phyloP scores from a whole-genome alignment of 129 eudicot genomes.

The Silybum marianum region DNA sequence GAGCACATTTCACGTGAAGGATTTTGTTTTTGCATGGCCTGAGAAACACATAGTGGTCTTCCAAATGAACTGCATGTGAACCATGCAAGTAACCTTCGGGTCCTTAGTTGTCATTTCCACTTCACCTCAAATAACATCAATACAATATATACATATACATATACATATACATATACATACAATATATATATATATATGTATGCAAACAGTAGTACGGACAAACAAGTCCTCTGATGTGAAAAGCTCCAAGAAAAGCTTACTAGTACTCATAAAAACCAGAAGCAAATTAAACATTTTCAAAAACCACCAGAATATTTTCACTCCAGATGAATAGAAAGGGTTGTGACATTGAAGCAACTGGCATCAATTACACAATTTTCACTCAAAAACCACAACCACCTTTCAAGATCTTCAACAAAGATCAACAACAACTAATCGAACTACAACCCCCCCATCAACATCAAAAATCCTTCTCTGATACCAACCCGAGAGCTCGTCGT shows the following conservation, averaged over 20 bases:
- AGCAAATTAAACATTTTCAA: conserved; percentile 12
- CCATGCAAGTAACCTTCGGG: conserved; percentile 26
- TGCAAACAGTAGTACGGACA: conserved; percentile 31
- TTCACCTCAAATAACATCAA: not conserved
- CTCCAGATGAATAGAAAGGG: conserved; percentile 83
- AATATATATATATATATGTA: not conserved
- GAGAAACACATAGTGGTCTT: conserved; percentile 12
- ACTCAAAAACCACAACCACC: conserved; percentile 37
- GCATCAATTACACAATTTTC: conserved; percentile 78
- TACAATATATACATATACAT: not conserved
- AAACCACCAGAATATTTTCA: conserved; percentile 21
- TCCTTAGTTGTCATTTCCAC: conserved; percentile 20
- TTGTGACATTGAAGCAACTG: conserved; percentile 92
- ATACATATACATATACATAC: not conserved
- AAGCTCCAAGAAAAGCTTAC: conserved; percentile 26
- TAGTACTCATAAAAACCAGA: conserved; percentile 28
- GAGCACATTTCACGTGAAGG: conserved; percentile 29
- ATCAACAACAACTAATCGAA: not conserved
- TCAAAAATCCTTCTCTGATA: not conserved
- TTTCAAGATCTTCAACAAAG: conserved; percentile 33
- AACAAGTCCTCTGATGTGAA: conserved; percentile 32
- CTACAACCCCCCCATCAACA: conserved; percentile 16
- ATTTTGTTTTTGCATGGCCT: conserved; percentile 37
- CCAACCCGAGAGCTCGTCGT: conserved; percentile 36
- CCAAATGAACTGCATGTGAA: conserved; percentile 30